Base-by-base conservation (phyloP, 306 rosid genomes). In the Phaseolus lunatus region DNA sequence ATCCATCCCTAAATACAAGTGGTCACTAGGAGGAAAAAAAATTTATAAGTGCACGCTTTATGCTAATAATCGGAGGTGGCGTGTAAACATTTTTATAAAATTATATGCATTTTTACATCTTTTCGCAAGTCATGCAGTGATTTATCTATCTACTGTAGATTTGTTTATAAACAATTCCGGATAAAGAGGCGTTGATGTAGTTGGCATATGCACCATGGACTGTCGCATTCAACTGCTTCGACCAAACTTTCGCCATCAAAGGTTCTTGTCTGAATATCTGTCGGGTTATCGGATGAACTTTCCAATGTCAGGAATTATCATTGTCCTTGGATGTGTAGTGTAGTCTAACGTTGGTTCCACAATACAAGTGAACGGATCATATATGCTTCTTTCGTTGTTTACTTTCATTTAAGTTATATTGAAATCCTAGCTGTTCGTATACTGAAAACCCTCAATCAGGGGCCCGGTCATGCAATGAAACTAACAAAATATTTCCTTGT, bases 201-300 rank as follows among this genome's bases (percentile, higher is more conserved):
- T 67, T 45, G 56, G 15, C 37, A 67, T 15, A 44, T 44, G 58
- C 23, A 5, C 52, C 71, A 6, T 66, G 71, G 43, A 41, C 29
- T 39, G 41, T n/a, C 14, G 68, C 45, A 62, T 29, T 31, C 68
- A 57, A 23, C 69, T 33, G 48, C 69, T 9, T 63, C 37, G 15
- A 16, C 44, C 3, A 58, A 24, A 58, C 19, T 24, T 63, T 44
- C 47, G 9, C 24, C 47, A 33, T 0, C 70, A 65, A 65, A 12
- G 52, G 16, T 66, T 39, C 24, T 16, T 65, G 50, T 19, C 50
- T 37, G 49, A 33, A 26, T n/a, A 10, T 20, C 48, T 35, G 69
- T 63, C 6, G 14, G n/a, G n/a, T n/a, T n/a, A n/a, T n/a, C n/a
- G n/a, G n/a, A 37, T 37, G 49, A 65, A 39, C 70, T 65, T 19